phyloP scores from a whole-genome alignment of 768 basidiomycete species.

The Russula compacta region DNA sequence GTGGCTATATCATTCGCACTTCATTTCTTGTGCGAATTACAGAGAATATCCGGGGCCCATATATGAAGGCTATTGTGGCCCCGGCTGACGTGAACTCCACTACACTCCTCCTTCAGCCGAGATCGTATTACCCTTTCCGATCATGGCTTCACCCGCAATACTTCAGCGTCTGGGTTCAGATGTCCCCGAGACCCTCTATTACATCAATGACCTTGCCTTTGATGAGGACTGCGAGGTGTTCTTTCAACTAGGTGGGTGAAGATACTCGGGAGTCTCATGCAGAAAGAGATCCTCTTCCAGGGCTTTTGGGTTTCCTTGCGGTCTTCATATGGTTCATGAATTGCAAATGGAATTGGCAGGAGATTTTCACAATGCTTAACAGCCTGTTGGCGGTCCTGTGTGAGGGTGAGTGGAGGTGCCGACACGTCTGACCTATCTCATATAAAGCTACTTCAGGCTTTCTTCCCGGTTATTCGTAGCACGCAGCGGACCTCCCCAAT shows the following conservation, averaged over 20 bases:
- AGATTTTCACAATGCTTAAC: not conserved
- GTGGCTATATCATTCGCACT: slow-evolving; percentile 1
- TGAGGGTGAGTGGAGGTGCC: slow-evolving; percentile 4
- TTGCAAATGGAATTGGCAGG: slow-evolving; percentile 7
- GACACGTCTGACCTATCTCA: not conserved
- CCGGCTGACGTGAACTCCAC: not conserved
- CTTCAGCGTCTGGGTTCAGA: not conserved
- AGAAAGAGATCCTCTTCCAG: not conserved
- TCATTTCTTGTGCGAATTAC: not conserved
- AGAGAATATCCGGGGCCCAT: not conserved
- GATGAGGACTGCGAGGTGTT: slow-evolving; percentile 8
- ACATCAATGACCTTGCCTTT: slow-evolving; percentile 2
- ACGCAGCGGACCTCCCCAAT: not conserved
- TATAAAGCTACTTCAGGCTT: not conserved
- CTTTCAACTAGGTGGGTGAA: slow-evolving; percentile 8
- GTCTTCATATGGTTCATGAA: slow-evolving; percentile 17
- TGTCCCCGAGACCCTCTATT: not conserved
- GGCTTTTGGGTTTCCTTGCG: slow-evolving; percentile 9
- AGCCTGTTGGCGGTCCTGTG: not conserved
- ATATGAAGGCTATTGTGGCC: slow-evolving; percentile 10
- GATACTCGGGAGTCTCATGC: not conserved
- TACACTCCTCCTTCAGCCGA: not conserved
- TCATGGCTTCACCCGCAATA: not conserved
- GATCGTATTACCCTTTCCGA: not conserved
- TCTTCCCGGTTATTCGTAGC: slow-evolving; percentile 15